phyloP scores from a whole-genome alignment of 148 eudicot genomes.

The Rhododendron mucronatum region DNA sequence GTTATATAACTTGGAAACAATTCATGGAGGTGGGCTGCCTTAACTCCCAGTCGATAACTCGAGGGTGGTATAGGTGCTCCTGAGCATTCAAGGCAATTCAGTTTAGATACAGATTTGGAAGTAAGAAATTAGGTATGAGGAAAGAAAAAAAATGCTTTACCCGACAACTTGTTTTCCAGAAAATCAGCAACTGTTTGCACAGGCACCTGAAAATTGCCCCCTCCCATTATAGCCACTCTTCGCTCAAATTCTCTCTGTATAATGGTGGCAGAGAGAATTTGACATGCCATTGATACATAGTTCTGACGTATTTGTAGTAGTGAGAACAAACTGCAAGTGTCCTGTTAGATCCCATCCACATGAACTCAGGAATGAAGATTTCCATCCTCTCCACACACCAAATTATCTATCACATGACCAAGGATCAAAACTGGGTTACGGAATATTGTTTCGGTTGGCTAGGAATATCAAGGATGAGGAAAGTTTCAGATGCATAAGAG shows the following conservation, averaged over 20 bases:
- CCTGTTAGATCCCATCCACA: neutral
- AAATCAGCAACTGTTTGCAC: constrained; percentile 82
- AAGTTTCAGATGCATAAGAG: neutral
- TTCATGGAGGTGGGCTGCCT: constrained; percentile 77
- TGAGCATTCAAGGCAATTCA: constrained; percentile 24
- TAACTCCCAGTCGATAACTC: constrained; percentile 89
- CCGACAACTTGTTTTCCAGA: constrained; percentile 65
- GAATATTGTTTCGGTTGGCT: neutral
- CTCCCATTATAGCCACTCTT: constrained; percentile 89
- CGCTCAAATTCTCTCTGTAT: constrained; percentile 69
- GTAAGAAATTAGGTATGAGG: neutral
- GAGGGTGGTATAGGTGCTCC: constrained; percentile 62
- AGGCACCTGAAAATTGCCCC: constrained; percentile 90
- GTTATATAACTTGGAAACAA: constrained; percentile 68
- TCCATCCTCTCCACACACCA: neutral
- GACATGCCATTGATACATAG: constrained; percentile 98
- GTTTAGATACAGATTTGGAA: neutral
- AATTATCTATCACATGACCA: neutral
- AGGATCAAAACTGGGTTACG: neutral
- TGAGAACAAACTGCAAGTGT: constrained; percentile 78
- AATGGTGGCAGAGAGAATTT: constrained; percentile 39
- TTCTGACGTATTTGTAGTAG: constrained; percentile 87
- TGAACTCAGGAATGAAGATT: neutral
- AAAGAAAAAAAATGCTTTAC: constrained; percentile 27
- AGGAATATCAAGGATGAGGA: neutral